These are phyloP conservation scores for Petunia axillaris DNA, from an alignment of 257 asterid species.

Conservation along the genomic window DNA sequence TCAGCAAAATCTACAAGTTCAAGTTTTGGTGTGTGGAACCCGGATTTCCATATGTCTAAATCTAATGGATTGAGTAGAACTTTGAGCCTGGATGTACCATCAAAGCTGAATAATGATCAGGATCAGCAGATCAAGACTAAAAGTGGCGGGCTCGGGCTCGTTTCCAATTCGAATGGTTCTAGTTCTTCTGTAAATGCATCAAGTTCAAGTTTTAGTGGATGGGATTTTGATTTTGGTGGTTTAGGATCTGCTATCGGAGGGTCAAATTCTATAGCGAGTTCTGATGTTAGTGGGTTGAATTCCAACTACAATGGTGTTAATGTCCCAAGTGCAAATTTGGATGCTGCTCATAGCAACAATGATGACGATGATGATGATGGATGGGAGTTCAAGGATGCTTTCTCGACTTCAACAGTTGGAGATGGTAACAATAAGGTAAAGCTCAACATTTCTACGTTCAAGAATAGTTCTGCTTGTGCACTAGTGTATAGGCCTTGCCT, in stretches of 20 bases:
- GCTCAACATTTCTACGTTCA: not conserved
- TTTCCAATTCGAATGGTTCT: slow-evolving; percentile 33
- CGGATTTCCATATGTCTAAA: slow-evolving; percentile 14
- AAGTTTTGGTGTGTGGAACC: slow-evolving; percentile 1
- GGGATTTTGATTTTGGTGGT: slow-evolving; percentile 36
- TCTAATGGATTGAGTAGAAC: slow-evolving; percentile 27
- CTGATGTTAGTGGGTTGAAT: slow-evolving; percentile 20
- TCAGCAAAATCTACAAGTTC: slow-evolving; percentile 17
- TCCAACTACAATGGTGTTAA: slow-evolving; percentile 6
- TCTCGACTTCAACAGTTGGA: slow-evolving; percentile 38
- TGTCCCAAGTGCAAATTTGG: slow-evolving; percentile 25
- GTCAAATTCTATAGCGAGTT: slow-evolving; percentile 1
- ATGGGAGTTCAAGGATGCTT: slow-evolving; percentile 80
- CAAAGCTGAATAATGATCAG: slow-evolving; percentile 40
- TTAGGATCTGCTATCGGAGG: not conserved
- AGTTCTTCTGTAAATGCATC: slow-evolving; percentile 30
- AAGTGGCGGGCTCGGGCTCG: slow-evolving; percentile 34
- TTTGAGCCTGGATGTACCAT: slow-evolving; percentile 30
- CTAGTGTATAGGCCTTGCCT: not conserved
- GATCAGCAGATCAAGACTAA: slow-evolving; percentile 40
- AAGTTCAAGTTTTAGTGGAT: slow-evolving; percentile 34
- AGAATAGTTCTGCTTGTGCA: slow-evolving; percentile 4
- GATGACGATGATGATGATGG: slow-evolving; percentile 51
- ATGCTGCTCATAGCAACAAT: slow-evolving; percentile 31
- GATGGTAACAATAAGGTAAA: slow-evolving; percentile 48